Conservation (phyloP, 176 grass and related monocot species). For the Raddia distichophylla region DNA sequence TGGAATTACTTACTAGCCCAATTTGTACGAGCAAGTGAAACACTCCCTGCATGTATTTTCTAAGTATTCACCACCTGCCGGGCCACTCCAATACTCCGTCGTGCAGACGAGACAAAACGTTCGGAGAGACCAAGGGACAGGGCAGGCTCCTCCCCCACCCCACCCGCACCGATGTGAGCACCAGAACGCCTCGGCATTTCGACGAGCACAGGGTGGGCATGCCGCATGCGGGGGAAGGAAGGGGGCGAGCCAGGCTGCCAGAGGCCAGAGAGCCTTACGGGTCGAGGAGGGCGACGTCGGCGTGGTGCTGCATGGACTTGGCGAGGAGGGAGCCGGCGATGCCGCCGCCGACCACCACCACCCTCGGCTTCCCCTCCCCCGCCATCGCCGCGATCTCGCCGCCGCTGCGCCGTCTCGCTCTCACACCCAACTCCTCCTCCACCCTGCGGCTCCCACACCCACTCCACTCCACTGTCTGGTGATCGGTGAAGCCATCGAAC, state of each 20-base stretch:
- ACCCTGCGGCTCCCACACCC: background rate
- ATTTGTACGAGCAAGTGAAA: no score
- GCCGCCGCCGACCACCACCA: constrained; percentile 79
- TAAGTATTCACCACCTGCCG: background rate
- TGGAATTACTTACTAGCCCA: no score
- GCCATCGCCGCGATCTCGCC: constrained; percentile 13
- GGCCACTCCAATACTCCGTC: background rate
- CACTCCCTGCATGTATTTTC: no score
- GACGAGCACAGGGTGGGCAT: background rate
- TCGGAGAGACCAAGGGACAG: background rate
- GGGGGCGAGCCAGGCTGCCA: no score
- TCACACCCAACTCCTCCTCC: background rate
- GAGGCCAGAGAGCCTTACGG: constrained; percentile 46
- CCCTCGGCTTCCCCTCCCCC: constrained; percentile 35
- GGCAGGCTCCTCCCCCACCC: background rate
- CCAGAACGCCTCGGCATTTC: constrained; percentile 16
- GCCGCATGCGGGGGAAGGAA: background rate
- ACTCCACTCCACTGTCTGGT: background rate
- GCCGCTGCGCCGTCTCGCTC: constrained; percentile 26
- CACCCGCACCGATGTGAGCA: background rate
- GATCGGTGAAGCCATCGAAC: background rate
- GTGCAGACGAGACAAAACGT: background rate
- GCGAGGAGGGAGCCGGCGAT: constrained; percentile 65
- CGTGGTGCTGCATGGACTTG: constrained; percentile 62
- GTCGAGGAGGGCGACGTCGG: constrained; percentile 70